Evolutionary conservation across 768 basidiomycete genomes (phyloP).

Genomic region (Austroboletus eburneus): DNA sequence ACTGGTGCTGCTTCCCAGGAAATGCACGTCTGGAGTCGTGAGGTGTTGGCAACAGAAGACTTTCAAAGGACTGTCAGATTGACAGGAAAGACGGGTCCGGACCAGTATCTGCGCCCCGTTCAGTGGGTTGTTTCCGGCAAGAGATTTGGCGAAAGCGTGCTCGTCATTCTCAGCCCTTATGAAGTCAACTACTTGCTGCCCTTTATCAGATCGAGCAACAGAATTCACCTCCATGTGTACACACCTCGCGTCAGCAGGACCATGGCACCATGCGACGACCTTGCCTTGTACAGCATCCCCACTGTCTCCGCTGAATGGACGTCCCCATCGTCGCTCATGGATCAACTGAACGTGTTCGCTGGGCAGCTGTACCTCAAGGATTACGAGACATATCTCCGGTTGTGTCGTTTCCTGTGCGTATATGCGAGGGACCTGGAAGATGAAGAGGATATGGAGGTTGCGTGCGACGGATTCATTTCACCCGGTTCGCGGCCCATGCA

Average conservation of each 20-base stretch:
- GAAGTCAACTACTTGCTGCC: conserved; percentile 39
- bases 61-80: conserved; percentile 13
- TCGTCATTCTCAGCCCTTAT: conserved; percentile 40
- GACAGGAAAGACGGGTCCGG: not conserved
- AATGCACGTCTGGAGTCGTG: conserved; percentile 15
- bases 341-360: conserved; percentile 29
- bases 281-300: conserved; percentile 14
- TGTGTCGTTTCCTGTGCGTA: conserved; percentile 27
- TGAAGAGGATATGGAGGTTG: conserved; percentile 4
- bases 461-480: conserved; percentile 20
- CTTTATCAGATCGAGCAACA: conserved; percentile 28
- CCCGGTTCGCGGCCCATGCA: conserved; percentile 11
- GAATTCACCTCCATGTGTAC: conserved; percentile 41
- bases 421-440: conserved; percentile 14
- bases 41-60: conserved; percentile 14
- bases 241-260: conserved; percentile 33
- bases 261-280: conserved; percentile 37
- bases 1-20: conserved; percentile 16
- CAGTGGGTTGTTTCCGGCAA: conserved; percentile 24
- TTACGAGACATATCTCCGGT: conserved; percentile 22
- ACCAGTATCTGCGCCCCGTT: conserved; percentile 27
- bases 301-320: not conserved
- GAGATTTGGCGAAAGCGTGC: not conserved
- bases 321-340: not conserved
- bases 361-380: conserved; percentile 32